Conservation (phyloP, 192 early-diverging fungal species). For the Helicostylum pulchrum region DNA sequence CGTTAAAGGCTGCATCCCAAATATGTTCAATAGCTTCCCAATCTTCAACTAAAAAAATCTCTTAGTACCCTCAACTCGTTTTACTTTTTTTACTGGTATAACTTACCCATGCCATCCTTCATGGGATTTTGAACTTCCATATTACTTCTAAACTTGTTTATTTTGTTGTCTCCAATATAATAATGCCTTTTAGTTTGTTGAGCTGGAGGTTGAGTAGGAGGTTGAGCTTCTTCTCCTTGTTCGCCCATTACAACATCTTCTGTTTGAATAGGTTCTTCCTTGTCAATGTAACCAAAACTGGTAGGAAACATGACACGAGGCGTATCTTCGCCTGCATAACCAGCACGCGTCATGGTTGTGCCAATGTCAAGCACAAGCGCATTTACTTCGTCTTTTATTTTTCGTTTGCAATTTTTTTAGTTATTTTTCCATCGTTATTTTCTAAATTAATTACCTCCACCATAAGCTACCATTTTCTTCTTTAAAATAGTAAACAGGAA, state of each 20-base stretch:
- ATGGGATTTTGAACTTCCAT: conserved; percentile 87
- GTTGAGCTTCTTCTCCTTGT: conserved; percentile 1
- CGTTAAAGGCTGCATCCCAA: conserved; percentile 81
- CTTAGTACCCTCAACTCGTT: not conserved
- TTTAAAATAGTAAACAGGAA: not conserved
- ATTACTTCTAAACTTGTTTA: conserved; percentile 64
- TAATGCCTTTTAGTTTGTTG: conserved; percentile 41
- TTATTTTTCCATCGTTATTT: not conserved
- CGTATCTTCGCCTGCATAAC: conserved; percentile 96
- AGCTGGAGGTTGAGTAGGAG: not conserved
- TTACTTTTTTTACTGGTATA: not conserved
- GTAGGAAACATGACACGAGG: conserved; percentile 88
- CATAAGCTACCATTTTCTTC: conserved; percentile 8
- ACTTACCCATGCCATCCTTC: conserved; percentile 78
- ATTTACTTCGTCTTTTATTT: conserved; percentile 78
- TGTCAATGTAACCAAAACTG: conserved; percentile 64
- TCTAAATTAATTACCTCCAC: conserved; percentile 6
- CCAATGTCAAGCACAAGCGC: conserved; percentile 94
- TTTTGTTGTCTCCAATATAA: conserved; percentile 68
- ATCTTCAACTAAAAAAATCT: conserved; percentile 66
- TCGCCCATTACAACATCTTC: conserved; percentile 41
- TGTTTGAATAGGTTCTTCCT: conserved; percentile 23
- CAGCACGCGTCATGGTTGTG: conserved; percentile 81
- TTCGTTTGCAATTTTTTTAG: not conserved
- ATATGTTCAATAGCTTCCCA: conserved; percentile 93